Evolutionary conservation across 805 yeast species (phyloP).

Genomic region (Wickerhamomyces canadensis): DNA sequence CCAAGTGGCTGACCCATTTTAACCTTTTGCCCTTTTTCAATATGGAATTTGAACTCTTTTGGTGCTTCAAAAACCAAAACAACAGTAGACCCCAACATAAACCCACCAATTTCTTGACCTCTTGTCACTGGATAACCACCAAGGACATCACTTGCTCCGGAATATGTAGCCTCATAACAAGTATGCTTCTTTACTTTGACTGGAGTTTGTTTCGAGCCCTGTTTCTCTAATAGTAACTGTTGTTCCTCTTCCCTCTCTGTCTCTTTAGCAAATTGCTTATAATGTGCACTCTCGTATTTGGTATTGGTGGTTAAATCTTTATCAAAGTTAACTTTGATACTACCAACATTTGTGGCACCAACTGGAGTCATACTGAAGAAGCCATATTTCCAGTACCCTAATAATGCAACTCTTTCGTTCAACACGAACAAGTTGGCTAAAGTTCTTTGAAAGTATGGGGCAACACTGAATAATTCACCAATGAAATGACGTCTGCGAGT

Average conservation of each 20-base stretch:
- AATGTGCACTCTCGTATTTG: slow-evolving; percentile 43
- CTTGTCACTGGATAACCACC: slow-evolving; percentile 86
- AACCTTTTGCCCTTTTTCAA: slow-evolving; percentile 69
- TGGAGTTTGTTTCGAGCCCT: slow-evolving; percentile 3
- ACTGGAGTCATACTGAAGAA: slow-evolving; percentile 98
- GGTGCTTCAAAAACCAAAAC: slow-evolving; percentile 98
- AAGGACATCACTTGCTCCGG: slow-evolving; percentile 65
- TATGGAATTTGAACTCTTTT: slow-evolving; percentile 60
- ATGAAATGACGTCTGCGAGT: slow-evolving; percentile 90
- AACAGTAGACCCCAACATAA: slow-evolving; percentile 93
- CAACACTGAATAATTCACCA: slow-evolving; percentile 92
- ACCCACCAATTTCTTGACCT: slow-evolving; percentile 97
- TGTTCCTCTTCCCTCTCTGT: slow-evolving; percentile 4
- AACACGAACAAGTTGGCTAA: slow-evolving; percentile 82
- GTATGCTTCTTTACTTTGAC: slow-evolving; percentile 60
- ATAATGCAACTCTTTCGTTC: slow-evolving; percentile 90
- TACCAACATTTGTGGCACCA: slow-evolving; percentile 98
- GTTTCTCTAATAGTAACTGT: not conserved
- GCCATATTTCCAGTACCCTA: slow-evolving; percentile 96
- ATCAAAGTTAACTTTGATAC: slow-evolving; percentile 88
- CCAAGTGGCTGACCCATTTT: slow-evolving; percentile 84
- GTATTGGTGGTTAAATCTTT: slow-evolving; percentile 83
- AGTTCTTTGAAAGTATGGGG: slow-evolving; percentile 91
- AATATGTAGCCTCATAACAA: slow-evolving; percentile 91
- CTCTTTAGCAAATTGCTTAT: slow-evolving; percentile 15